Evolutionary conservation across 192 early-diverging fungal genomes (phyloP), one percentile per base, ranked within the genome.

Genomic region (Gigaspora rosea): DNA sequence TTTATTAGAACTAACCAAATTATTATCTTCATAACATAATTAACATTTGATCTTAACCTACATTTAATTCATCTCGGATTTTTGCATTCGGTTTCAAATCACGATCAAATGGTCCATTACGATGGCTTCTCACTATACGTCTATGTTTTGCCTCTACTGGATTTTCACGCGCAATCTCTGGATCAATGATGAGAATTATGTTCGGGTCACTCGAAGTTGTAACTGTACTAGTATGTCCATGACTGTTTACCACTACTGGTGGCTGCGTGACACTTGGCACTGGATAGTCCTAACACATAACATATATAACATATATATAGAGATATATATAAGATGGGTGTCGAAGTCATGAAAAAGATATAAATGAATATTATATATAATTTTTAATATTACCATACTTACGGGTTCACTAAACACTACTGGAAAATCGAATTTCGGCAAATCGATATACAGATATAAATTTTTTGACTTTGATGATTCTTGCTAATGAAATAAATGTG

Each of bases 51-150:
- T 64, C 8, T 6, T 63, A 8, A 33, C 84, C 73, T 81, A 95
- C 93, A 85, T 97, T 95, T n/a, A 99, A 84, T 69, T 97, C 95
- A 79, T 99, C 98, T 16, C 98, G 86, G 52, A 95, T 93, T 75
- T 95, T 94, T 3, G 98, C 93, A 74, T 98, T 97, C 52, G 98
- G 98, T 82, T 99, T 99, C 58, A 99, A 82, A 67, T 99, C 96
- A 56, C 94, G 86, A 80, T 98, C 97, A 35, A 98, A 79, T 9
- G 93, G 92, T 8, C 93, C 94, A 80, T 93, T 96, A 41, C 95
- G 84, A 83, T 98, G 96, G 65, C 92, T 93, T 75, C 98, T 88
- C 13, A 92, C 91, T 51, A 99, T 81, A 51, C 93, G 89, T 18
- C 96, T 85, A 79, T 99, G 97, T 80, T 98, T 98, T 51, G 88